phyloP scores from a whole-genome alignment of 768 basidiomycete species.

The Lepiota brunneoincarnata region DNA sequence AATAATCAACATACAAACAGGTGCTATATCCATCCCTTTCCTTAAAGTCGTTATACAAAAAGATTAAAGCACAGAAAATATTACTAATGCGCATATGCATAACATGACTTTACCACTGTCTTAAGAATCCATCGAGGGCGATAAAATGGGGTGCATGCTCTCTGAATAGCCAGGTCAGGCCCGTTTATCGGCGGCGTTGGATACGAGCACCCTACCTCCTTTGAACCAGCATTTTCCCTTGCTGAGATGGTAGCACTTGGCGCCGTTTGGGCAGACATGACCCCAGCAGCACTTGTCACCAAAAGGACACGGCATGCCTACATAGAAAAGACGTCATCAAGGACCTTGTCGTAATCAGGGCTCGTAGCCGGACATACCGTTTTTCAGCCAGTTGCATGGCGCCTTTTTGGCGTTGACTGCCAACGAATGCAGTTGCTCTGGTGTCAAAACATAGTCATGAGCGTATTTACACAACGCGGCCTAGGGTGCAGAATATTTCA shows the following conservation, averaged over 20 bases:
- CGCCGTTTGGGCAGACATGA: constrained; percentile 79
- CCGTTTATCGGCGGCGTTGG: neutral
- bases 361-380: constrained; percentile 39
- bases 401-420: constrained; percentile 81
- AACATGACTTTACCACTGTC: constrained; percentile 2
- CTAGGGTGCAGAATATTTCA: constrained; percentile 29
- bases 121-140: constrained; percentile 7
- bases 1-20: constrained; percentile 16
- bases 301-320: constrained; percentile 74
- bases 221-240: constrained; percentile 91
- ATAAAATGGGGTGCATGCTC: constrained; percentile 7
- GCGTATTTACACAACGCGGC: constrained; percentile 76
- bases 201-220: constrained; percentile 42
- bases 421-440: constrained; percentile 69
- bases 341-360: neutral
- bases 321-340: constrained; percentile 2
- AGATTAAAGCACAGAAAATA: constrained; percentile 12
- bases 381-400: constrained; percentile 82
- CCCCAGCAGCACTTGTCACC: constrained; percentile 82
- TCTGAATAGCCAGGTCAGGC: constrained; percentile 6
- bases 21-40: constrained; percentile 1
- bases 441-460: constrained; percentile 71
- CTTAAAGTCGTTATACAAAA: constrained; percentile 8
- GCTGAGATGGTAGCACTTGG: constrained; percentile 64
- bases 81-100: constrained; percentile 13